A percentile compares a stretch with the other conserved stretches of the same genome.
phyloP scores from a whole-genome alignment of 2,329 filamentous ascomycete genomes.

The Mycosphaerella sp. region DNA sequence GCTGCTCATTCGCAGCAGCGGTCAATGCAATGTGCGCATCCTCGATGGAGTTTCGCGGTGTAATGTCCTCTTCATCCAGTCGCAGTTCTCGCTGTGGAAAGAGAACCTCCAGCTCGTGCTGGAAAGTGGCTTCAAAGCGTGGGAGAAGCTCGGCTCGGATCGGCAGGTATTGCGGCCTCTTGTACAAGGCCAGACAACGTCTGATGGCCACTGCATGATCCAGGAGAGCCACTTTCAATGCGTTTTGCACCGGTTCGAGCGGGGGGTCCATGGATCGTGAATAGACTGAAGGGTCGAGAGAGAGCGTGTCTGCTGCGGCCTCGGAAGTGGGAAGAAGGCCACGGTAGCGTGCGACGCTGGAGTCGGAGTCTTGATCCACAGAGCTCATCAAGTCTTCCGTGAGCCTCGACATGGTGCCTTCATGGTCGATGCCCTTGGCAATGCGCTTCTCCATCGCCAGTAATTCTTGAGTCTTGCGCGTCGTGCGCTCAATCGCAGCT shows the following conservation, averaged over 20 bases:
- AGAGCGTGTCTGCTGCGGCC: conserved; percentile 37
- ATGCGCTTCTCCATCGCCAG: conserved; percentile 67
- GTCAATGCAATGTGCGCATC: conserved; percentile 11
- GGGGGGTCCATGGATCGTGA: conserved; percentile 36
- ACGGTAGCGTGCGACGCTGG: conserved; percentile 71
- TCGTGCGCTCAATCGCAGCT: conserved; percentile 83
- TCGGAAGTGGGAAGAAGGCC: conserved; percentile 55
- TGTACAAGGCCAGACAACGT: conserved; percentile 62
- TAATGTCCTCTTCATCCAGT: conserved; percentile 20
- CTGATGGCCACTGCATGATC: conserved; percentile 87
- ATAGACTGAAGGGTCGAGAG: conserved; percentile 23
- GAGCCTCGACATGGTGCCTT: conserved; percentile 56
- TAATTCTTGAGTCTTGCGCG: conserved; percentile 85
- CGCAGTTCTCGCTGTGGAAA: conserved; percentile 30
- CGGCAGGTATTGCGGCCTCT: conserved; percentile 55
- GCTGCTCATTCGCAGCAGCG: conserved; percentile 7
- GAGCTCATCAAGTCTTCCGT: conserved; percentile 71
- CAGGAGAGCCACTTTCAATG: conserved; percentile 75
- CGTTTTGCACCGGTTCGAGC: conserved; percentile 59
- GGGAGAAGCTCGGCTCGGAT: conserved; percentile 31
- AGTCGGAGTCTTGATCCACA: conserved; percentile 66
- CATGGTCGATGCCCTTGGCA: conserved; percentile 49
- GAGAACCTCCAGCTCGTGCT: conserved; percentile 38
- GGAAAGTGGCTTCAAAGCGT: conserved; percentile 42
- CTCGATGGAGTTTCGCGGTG: conserved; percentile 20